These are phyloP conservation scores for Neofusicoccum sp. DNA, from an alignment of 2,329 filamentous ascomycete species.

Conservation along the genomic window DNA sequence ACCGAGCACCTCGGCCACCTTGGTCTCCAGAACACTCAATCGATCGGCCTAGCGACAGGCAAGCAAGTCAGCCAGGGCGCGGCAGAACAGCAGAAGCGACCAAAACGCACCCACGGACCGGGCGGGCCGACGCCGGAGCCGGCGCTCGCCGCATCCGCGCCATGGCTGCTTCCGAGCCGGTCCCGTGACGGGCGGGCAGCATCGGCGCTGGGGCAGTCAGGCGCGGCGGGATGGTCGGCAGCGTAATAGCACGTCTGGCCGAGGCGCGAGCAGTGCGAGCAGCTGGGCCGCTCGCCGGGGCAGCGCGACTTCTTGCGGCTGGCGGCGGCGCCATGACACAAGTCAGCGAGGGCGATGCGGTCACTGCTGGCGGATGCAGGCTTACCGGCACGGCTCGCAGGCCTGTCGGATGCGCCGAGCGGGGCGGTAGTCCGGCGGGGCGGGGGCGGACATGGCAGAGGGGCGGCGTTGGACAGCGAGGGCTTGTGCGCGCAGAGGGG, in stretches of 20 bases:
- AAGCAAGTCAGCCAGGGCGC: neutral
- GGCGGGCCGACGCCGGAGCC: neutral
- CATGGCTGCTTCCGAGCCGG: neutral
- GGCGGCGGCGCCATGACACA: neutral
- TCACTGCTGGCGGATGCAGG: neutral
- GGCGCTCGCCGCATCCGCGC: neutral
- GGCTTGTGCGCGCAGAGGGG: neutral
- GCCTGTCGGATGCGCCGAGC: slow-evolving; percentile 29
- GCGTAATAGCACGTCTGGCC: slow-evolving; percentile 44
- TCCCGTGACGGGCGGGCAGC: neutral
- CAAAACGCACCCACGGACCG: neutral
- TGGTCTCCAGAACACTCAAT: slow-evolving; percentile 10
- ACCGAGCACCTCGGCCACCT: slow-evolving; percentile 13
- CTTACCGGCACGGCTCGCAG: slow-evolving; percentile 42
- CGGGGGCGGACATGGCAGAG: neutral
- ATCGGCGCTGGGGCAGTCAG: slow-evolving; percentile 1
- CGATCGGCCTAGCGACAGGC: neutral
- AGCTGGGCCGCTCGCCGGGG: slow-evolving; percentile 53
- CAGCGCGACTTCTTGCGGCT: slow-evolving; percentile 58
- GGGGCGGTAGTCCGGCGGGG: slow-evolving; percentile 16
- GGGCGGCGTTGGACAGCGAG: neutral
- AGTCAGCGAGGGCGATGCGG: neutral
- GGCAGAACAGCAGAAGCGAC: no score
- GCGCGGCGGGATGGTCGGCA: slow-evolving; percentile 39
- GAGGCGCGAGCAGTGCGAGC: slow-evolving; percentile 54